phyloP scores from a whole-genome alignment of 1,284 basidiomycete species.

The Phenoliferia sp. region DNA sequence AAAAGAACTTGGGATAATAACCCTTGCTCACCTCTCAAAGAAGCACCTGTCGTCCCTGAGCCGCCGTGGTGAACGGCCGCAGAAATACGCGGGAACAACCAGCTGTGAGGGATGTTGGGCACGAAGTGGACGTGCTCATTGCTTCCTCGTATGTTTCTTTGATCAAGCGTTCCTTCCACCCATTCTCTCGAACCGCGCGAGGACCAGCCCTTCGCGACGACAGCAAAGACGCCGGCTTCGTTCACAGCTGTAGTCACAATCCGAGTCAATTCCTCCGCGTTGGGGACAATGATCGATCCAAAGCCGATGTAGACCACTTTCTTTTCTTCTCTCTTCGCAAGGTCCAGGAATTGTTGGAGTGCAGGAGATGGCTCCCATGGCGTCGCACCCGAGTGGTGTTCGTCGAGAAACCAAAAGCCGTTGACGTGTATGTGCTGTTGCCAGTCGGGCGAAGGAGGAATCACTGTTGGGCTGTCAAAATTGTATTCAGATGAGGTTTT shows the following conservation, averaged over 20 bases:
- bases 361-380: slow-evolving; percentile 82
- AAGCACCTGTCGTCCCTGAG: slow-evolving; percentile 91
- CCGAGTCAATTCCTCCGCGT: slow-evolving; percentile 84
- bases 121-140: slow-evolving; percentile 35
- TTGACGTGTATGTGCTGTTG: slow-evolving; percentile 96
- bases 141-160: slow-evolving; percentile 49
- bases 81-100: slow-evolving; percentile 90
- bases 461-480: slow-evolving; percentile 46
- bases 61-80: slow-evolving; percentile 97
- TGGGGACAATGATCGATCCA: slow-evolving; percentile 92
- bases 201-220: slow-evolving; percentile 96
- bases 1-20: slow-evolving; percentile 8
- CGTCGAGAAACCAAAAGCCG: slow-evolving; percentile 92
- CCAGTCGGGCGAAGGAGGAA: slow-evolving; percentile 92
- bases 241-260: slow-evolving; percentile 83
- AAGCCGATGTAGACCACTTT: slow-evolving; percentile 98
- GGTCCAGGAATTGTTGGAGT: slow-evolving; percentile 74
- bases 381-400: slow-evolving; percentile 68
- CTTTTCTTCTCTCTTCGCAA: slow-evolving; percentile 65
- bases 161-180: too few relatives aligned
- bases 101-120: slow-evolving; percentile 88
- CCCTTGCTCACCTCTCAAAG: slow-evolving; percentile 64
- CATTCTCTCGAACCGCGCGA: slow-evolving; percentile 81
- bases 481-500: background rate
- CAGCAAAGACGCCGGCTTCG: slow-evolving; percentile 51